phyloP scores from a whole-genome alignment of 257 asterid genomes.

The Petrea volubilis region DNA sequence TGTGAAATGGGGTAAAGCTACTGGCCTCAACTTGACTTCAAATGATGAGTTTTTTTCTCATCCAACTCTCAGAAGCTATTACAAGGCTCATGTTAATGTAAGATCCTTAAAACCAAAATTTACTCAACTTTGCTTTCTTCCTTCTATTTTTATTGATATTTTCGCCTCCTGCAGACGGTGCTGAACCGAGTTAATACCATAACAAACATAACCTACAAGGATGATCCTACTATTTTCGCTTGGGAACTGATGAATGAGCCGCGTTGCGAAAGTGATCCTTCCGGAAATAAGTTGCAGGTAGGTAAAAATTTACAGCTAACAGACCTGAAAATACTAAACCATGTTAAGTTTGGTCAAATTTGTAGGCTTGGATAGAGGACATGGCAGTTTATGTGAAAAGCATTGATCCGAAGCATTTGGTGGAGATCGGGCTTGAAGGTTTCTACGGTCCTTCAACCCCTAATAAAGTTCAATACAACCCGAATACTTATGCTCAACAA shows the following conservation, averaged over 20 bases:
- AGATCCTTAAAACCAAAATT: not conserved
- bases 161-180: conserved; percentile 49
- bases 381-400: conserved; percentile 86
- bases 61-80: conserved; percentile 65
- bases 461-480: conserved; percentile 68
- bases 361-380: conserved; percentile 80
- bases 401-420: conserved; percentile 83
- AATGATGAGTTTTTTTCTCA: conserved; percentile 92
- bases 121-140: not conserved
- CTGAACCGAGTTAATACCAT: conserved; percentile 70
- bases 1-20: conserved; percentile 91
- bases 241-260: conserved; percentile 99
- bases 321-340: no score
- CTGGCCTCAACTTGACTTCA: conserved; percentile 79
- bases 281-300: conserved; percentile 85
- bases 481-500: conserved; percentile 73
- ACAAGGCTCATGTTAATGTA: conserved; percentile 85
- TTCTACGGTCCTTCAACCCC: conserved; percentile 91
- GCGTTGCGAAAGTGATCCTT: conserved; percentile 80
- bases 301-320: not conserved
- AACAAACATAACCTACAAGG: conserved; percentile 80
- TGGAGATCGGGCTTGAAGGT: conserved; percentile 89
- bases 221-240: conserved; percentile 84
- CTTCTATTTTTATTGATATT: not conserved
- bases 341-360: not conserved